phyloP scores from a whole-genome alignment of 192 early-diverging fungal genomes.

The Coemansia asiatica region DNA sequence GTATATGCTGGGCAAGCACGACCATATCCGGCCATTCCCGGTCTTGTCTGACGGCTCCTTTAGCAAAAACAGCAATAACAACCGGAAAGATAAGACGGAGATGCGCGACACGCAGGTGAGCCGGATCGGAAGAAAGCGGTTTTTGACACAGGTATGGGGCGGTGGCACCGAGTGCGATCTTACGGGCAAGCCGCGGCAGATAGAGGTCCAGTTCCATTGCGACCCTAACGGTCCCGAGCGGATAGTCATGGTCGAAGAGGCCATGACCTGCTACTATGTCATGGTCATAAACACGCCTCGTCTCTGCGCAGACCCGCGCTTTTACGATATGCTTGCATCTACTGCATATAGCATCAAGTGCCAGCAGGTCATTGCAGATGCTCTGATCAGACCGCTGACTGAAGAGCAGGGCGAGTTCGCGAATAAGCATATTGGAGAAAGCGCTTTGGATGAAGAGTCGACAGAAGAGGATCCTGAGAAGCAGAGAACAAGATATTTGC shows the following conservation, averaged over 20 bases:
- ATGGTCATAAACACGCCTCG: constrained; percentile 74
- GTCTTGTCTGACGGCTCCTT: background rate
- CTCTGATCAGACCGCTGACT: constrained; percentile 32
- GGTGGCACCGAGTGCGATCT: constrained; percentile 75
- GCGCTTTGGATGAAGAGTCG: background rate
- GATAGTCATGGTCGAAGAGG: constrained; percentile 67
- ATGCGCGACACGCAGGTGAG: constrained; percentile 38
- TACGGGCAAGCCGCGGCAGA: constrained; percentile 64
- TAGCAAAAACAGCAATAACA: no score
- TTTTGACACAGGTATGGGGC: constrained; percentile 70
- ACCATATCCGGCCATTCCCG: constrained; percentile 22
- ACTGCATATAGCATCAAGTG: constrained; percentile 63
- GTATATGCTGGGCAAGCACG: constrained; percentile 42
- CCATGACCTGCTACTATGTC: constrained; percentile 70
- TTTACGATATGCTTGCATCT: constrained; percentile 46
- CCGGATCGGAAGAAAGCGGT: constrained; percentile 56
- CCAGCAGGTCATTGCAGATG: constrained; percentile 62
- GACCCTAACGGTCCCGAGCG: constrained; percentile 59
- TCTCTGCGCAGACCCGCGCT: constrained; percentile 66
- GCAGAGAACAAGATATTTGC: no score
- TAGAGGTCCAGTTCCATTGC: constrained; percentile 88
- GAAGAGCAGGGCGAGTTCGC: background rate
- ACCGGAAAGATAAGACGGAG: constrained; percentile 19
- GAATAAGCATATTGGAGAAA: background rate
- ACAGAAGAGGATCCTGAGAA: no score